phyloP scores from a whole-genome alignment of 768 basidiomycete genomes.

The Suillus ampliporus region DNA sequence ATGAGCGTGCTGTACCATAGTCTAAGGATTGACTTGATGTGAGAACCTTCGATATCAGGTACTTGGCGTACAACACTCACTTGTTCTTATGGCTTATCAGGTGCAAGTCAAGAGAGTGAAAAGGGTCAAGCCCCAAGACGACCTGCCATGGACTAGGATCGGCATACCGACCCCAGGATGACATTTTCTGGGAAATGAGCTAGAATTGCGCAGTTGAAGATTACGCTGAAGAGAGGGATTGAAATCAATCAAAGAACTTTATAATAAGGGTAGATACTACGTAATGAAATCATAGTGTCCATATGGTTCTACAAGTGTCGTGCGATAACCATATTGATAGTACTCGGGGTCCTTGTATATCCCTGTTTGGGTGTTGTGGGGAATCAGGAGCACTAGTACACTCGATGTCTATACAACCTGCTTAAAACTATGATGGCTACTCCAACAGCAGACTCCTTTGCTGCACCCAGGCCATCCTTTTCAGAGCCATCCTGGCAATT shows the following conservation, averaged over 20 bases:
- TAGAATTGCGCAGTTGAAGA: background rate
- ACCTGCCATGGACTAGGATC: conserved; percentile 13
- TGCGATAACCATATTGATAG: background rate
- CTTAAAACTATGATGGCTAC: conserved; percentile 19
- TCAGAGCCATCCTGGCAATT: conserved; percentile 35
- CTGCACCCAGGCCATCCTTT: conserved; percentile 28
- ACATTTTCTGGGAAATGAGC: conserved; percentile 9
- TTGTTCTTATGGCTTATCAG: background rate
- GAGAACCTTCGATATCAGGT: background rate
- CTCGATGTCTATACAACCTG: conserved; percentile 4
- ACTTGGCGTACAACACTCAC: background rate
- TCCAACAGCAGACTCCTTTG: conserved; percentile 26
- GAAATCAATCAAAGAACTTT: background rate
- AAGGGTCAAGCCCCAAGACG: conserved; percentile 7
- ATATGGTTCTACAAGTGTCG: background rate
- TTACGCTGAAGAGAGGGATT: background rate
- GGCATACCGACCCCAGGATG: conserved; percentile 9
- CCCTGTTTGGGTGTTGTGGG: conserved; percentile 13
- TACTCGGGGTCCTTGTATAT: conserved; percentile 9
- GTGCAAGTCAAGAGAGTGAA: background rate
- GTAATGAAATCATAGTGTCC: no score
- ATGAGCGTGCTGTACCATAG: conserved; percentile 16
- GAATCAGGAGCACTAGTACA: conserved; percentile 12
- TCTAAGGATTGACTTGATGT: background rate
- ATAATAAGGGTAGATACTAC: no score